Evolutionary conservation across 1,139 yeast species (phyloP).

Genomic region (Scheffersomyces quercinus): DNA sequence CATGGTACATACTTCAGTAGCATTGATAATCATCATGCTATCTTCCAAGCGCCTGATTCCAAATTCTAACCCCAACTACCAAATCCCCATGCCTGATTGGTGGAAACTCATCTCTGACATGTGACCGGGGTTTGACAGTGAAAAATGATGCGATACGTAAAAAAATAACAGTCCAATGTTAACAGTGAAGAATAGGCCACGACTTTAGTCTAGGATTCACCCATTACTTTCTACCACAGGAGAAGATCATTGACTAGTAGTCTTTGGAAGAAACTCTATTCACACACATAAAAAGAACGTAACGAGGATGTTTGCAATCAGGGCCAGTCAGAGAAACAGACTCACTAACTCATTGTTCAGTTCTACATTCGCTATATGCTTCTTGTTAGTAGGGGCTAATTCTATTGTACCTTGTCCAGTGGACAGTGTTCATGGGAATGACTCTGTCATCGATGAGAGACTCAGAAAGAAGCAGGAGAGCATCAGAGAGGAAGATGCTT

Average conservation of each 20-base stretch:
- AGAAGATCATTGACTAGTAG: background rate
- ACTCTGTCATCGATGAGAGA: constrained; percentile 36
- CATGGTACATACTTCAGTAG: too few species aligned
- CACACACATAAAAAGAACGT: background rate
- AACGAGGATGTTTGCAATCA: constrained; percentile 32
- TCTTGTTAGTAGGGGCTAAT: constrained; percentile 69
- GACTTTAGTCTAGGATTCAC: too few species aligned
- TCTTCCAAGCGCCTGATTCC: too few species aligned
- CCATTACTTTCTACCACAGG: background rate
- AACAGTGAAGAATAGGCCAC: too few species aligned
- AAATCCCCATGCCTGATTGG: constrained; percentile 4
- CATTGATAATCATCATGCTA: too few species aligned
- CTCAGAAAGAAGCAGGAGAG: constrained; percentile 8
- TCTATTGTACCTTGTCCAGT: constrained; percentile 77
- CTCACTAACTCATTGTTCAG: constrained; percentile 69
- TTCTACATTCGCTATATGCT: constrained; percentile 73
- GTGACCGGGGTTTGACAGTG: too few species aligned
- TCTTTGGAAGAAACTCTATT: constrained; percentile 4
- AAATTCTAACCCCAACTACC: background rate
- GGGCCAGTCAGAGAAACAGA: constrained; percentile 55
- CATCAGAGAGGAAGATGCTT: too few species aligned
- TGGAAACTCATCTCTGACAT: too few species aligned
- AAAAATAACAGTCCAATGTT: too few species aligned
- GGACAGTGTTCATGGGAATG: constrained; percentile 48
- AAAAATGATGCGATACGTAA: too few species aligned